These are phyloP conservation scores for Colletotrichum sp. DNA, from an alignment of 2,329 filamentous ascomycete species.

Conservation along the genomic window DNA sequence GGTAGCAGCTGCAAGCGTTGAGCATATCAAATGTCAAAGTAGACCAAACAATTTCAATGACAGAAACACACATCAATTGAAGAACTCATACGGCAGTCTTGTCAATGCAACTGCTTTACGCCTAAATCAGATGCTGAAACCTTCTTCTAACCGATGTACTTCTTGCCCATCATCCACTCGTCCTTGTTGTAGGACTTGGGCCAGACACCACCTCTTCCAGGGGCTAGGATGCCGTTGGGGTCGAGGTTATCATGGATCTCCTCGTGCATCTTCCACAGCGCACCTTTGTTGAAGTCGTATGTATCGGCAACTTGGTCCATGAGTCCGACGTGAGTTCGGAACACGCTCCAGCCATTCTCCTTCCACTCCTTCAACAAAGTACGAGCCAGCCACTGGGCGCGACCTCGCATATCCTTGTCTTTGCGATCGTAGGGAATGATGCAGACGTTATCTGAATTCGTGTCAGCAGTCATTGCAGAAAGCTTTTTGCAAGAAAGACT, in stretches of 20 bases:
- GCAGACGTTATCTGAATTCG: slow-evolving; percentile 47
- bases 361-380: slow-evolving; percentile 47
- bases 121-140: not conserved
- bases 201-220: slow-evolving; percentile 41
- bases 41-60: not conserved
- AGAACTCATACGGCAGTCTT: not conserved
- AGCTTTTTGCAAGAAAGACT: fast-evolving
- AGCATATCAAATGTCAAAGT: not conserved
- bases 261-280: slow-evolving; percentile 48
- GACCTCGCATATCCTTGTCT: slow-evolving; percentile 39
- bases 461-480: not conserved
- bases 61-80: not conserved
- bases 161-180: slow-evolving; percentile 7
- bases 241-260: slow-evolving; percentile 48
- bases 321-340: slow-evolving; percentile 49
- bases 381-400: slow-evolving; percentile 31
- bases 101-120: not conserved
- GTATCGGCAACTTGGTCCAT: slow-evolving; percentile 51
- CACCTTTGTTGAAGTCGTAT: slow-evolving; percentile 48
- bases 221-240: slow-evolving; percentile 41
- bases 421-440: slow-evolving; percentile 54
- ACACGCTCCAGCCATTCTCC: slow-evolving; percentile 46
- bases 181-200: slow-evolving; percentile 25
- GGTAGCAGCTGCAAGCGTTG: not conserved
- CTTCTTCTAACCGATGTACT: slow-evolving; percentile 10